Conservation (phyloP, 2,329 filamentous ascomycete species). For the Penicillium occitanis region DNA sequence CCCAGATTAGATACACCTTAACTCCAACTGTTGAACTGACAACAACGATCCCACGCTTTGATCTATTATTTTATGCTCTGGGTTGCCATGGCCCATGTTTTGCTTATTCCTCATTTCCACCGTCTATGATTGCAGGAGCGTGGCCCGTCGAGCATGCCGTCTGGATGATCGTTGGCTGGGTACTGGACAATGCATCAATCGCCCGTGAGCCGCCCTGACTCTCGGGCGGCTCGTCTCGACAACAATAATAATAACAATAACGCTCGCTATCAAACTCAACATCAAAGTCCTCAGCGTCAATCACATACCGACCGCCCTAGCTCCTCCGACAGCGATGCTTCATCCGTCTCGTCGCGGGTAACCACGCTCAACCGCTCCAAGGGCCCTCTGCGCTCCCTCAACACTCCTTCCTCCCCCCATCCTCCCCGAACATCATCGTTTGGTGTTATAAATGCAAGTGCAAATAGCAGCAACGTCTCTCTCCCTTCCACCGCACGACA, state of each 20-base stretch:
- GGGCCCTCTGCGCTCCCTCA: slow-evolving; percentile 37
- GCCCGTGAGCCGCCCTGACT: slow-evolving; percentile 21
- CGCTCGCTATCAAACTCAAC: slow-evolving; percentile 11
- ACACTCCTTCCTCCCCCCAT: slow-evolving; percentile 29
- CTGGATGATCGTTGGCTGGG: slow-evolving; percentile 19
- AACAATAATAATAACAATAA: not conserved
- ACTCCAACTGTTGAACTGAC: not conserved
- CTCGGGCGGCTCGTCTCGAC: slow-evolving; percentile 13
- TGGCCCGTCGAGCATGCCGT: slow-evolving; percentile 13
- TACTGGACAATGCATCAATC: slow-evolving; percentile 20
- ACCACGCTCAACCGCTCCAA: slow-evolving; percentile 45
- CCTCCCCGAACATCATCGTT: slow-evolving; percentile 32
- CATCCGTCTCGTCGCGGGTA: slow-evolving; percentile 45
- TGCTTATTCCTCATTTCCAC: not conserved
- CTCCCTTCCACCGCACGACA: slow-evolving; percentile 38
- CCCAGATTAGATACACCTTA: not conserved
- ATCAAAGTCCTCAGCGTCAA: not conserved
- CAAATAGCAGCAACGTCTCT: slow-evolving; percentile 37
- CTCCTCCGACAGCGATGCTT: slow-evolving; percentile 47
- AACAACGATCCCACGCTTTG: not conserved
- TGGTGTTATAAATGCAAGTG: slow-evolving; percentile 24
- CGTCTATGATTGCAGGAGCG: slow-evolving; percentile 11
- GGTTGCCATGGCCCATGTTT: not conserved
- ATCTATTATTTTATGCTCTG: not conserved
- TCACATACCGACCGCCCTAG: slow-evolving; percentile 32